Evolutionary conservation across 352 stramenopile species (phyloP).

Genomic region (Halophytophthora polymorphica): DNA sequence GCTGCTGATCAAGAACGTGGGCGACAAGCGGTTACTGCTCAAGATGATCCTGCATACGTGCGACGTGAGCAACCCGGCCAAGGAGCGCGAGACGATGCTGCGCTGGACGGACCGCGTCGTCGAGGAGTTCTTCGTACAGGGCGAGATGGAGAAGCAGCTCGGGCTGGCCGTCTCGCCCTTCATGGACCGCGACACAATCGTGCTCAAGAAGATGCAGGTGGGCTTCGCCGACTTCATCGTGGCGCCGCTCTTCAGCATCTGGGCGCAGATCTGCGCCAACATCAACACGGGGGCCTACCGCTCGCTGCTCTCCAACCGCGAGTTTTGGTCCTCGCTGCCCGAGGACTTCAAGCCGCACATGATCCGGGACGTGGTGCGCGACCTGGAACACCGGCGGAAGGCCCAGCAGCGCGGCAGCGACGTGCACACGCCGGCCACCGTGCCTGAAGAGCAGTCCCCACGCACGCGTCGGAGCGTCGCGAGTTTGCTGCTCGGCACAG

Average conservation of each 20-base stretch:
- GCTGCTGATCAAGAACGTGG: conserved; percentile 76
- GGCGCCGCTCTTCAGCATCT: conserved; percentile 80
- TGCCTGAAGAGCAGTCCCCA: conserved; percentile 31
- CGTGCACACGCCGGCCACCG: conserved; percentile 26
- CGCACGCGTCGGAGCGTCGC: conserved; percentile 39
- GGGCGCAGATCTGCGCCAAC: conserved; percentile 76
- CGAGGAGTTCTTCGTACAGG: conserved; percentile 95
- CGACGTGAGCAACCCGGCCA: conserved; percentile 94
- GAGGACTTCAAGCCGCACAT: conserved; percentile 86
- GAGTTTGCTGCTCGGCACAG: conserved; percentile 43
- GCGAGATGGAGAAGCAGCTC: conserved; percentile 93
- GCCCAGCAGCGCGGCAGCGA: conserved; percentile 8
- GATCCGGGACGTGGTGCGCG: conserved; percentile 76
- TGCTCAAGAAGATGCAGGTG: conserved; percentile 92
- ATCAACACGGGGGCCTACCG: conserved; percentile 68
- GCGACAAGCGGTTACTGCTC: conserved; percentile 85
- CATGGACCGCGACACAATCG: conserved; percentile 91
- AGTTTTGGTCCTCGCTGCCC: conserved; percentile 76
- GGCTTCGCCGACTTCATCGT: conserved; percentile 96
- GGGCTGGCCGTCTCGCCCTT: conserved; percentile 89
- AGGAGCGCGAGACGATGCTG: conserved; percentile 85
- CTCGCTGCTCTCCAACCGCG: conserved; percentile 68
- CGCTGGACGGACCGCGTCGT: conserved; percentile 93
- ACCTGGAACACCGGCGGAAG: conserved; percentile 41
- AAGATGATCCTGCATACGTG: conserved; percentile 91